Evolutionary conservation across 2,329 filamentous ascomycete genomes (phyloP).

Genomic region (Drechslerella dactyloides): DNA sequence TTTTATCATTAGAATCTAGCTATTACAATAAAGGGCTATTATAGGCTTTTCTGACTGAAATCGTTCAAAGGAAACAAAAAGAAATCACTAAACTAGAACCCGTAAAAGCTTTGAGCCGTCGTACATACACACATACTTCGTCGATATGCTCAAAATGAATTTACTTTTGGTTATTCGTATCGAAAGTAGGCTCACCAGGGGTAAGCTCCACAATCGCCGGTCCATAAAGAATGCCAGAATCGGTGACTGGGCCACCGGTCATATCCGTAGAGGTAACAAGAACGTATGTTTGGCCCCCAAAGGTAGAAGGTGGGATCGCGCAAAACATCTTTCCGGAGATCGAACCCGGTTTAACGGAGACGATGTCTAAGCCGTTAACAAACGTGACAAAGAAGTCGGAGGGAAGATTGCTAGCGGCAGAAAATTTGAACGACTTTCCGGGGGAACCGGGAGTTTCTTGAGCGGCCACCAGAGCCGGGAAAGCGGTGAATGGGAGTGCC

Average conservation of each 20-base stretch:
- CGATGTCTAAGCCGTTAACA: slow-evolving; percentile 12
- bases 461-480: slow-evolving; percentile 61
- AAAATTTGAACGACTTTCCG: slow-evolving; percentile 9
- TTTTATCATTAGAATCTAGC: no score
- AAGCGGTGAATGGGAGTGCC: slow-evolving; percentile 67
- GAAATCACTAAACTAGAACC: no score
- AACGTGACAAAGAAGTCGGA: slow-evolving; percentile 10
- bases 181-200: slow-evolving; percentile 10
- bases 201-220: slow-evolving; percentile 14
- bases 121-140: no score
- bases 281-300: slow-evolving; percentile 16
- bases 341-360: background rate
- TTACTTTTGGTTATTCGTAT: background rate
- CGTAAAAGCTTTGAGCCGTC: no score
- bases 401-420: background rate
- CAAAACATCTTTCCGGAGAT: slow-evolving; percentile 1
- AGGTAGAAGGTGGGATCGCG: background rate
- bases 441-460: slow-evolving; percentile 6
- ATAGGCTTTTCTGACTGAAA: no score
- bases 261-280: slow-evolving; percentile 9
- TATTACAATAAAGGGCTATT: no score
- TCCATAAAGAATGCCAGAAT: slow-evolving; percentile 14
- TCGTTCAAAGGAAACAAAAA: no score
- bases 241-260: slow-evolving; percentile 7
- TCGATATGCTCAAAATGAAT: no score